Evolutionary conservation across 495 filamentous ascomycete species (phyloP).

Genomic region (Penicillium goetzii): DNA sequence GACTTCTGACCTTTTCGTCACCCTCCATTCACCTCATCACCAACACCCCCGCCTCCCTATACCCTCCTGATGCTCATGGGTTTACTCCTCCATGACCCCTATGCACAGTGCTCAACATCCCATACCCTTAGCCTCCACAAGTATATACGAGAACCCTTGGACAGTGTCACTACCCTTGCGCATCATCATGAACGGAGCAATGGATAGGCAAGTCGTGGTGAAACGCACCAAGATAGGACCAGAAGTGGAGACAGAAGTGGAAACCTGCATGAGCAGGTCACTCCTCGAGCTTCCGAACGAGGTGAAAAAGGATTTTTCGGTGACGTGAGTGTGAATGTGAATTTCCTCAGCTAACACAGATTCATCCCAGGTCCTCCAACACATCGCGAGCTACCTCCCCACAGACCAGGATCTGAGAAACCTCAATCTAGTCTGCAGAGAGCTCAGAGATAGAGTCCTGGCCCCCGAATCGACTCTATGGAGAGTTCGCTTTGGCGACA

Average conservation of each 20-base stretch:
- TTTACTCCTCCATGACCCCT: not conserved
- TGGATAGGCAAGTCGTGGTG: not conserved
- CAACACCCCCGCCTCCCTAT: not conserved
- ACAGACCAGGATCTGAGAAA: conserved; percentile 37
- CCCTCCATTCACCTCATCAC: not conserved
- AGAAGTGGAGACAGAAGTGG: not conserved
- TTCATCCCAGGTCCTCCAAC: conserved; percentile 41
- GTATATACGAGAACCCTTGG: not conserved
- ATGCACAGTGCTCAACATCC: not conserved
- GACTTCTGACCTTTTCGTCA: not conserved
- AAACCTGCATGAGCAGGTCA: not conserved
- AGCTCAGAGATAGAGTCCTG: conserved; percentile 25
- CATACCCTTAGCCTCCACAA: not conserved
- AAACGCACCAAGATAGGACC: not conserved
- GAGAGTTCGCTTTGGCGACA: conserved; percentile 36
- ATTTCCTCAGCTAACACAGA: conserved; percentile 4
- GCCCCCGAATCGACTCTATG: conserved; percentile 34
- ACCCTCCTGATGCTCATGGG: not conserved
- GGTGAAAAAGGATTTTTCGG: conserved; percentile 12
- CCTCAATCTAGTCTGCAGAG: conserved; percentile 36
- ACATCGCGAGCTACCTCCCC: conserved; percentile 41
- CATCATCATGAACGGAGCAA: not conserved
- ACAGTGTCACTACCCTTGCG: not conserved
- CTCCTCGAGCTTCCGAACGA: conserved; percentile 35
- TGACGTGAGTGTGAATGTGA: not conserved